phyloP scores from a whole-genome alignment of 2,329 filamentous ascomycete genomes.

The Aspergillus ruber region DNA sequence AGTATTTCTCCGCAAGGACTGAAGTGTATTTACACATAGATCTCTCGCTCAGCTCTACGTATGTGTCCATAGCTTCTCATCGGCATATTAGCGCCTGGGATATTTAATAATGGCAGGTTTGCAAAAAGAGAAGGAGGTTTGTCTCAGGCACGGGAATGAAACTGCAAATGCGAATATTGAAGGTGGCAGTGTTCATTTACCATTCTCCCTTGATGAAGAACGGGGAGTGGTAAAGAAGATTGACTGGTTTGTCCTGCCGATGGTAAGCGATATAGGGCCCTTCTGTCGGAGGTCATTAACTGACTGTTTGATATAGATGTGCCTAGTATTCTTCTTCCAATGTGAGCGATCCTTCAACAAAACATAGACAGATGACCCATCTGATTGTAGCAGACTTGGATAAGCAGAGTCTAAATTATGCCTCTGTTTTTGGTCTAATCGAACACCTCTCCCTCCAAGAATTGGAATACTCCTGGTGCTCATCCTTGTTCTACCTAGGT shows the following conservation, averaged over 20 bases:
- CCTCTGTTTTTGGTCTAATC: conserved; percentile 38
- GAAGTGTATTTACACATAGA: no score
- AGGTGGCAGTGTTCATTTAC: no score
- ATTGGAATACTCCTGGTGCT: conserved; percentile 46
- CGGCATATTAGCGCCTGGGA: no score
- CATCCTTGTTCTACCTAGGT: conserved; percentile 18
- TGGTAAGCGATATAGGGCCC: no score
- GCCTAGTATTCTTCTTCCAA: conserved; percentile 39
- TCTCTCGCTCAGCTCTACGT: no score
- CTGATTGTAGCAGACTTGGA: conserved; percentile 24
- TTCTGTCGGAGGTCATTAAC: no score
- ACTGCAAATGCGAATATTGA: no score
- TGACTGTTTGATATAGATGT: conserved; percentile 25
- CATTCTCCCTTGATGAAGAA: background rate
- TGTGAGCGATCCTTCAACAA: conserved; percentile 8
- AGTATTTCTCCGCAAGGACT: no score
- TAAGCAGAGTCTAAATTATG: conserved; percentile 45
- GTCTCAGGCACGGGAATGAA: no score
- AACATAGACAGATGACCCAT: background rate
- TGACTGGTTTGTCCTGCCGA: background rate
- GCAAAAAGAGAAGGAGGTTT: no score
- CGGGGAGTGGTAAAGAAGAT: background rate
- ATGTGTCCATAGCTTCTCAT: no score
- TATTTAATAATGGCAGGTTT: no score
- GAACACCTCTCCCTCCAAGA: conserved; percentile 42